Base-by-base conservation (phyloP, 1,139 yeast genomes). In the Magnusiomyces sp. region DNA sequence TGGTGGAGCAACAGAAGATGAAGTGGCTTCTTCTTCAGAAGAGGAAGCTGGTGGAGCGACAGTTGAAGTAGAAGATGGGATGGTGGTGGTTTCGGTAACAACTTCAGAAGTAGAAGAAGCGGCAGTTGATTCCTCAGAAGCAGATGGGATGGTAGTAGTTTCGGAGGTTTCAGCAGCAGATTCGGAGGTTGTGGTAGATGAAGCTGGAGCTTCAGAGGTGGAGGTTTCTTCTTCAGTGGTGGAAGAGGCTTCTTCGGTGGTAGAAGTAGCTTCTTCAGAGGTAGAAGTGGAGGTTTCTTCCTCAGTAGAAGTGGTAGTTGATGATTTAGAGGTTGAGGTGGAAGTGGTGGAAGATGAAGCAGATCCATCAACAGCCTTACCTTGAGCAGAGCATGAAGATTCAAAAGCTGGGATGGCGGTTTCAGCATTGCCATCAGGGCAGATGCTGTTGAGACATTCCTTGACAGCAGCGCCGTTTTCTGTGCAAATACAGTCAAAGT, bases 401-500 rank as follows among this genome's bases (percentile, higher is more conserved):
- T 76, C 64, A 67, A 85, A 83, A 31, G 82, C 75, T 43, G 71
- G 55, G 59, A 70, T 69, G 53, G 95, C 95, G 51, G 74, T 67
- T 49, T 69, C 77, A 42, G 81, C 72, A 50, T 72, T 69, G 56
- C 75, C 82, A 58, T 71, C 65, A 56, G 94, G 92, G 72, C 95
- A 87, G 54, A 72, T 74, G 52, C 71, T 63, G 51, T 75, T 69
- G 69, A 87, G 73, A 72, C 95, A 86, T 50, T 69, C 56, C 63
- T 79, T 69, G 59, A 85, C 70, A 40, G 75, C 70, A 52, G 67
- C 54, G 54, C 73, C 69, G 58, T 81, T 77, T 50, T 70, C 69
- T 43, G 75, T 68, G 69, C 92, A 83, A 59, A 84, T 71, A 73
- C 95, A 86, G 48, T 68, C 60, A 56, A 84, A 71, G 63, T 81